Percentiles rank a stretch among this genome's conserved stretches.
phyloP scores from a whole-genome alignment of 202 grass and related monocot species.

The Cymbopogon flexuosus region DNA sequence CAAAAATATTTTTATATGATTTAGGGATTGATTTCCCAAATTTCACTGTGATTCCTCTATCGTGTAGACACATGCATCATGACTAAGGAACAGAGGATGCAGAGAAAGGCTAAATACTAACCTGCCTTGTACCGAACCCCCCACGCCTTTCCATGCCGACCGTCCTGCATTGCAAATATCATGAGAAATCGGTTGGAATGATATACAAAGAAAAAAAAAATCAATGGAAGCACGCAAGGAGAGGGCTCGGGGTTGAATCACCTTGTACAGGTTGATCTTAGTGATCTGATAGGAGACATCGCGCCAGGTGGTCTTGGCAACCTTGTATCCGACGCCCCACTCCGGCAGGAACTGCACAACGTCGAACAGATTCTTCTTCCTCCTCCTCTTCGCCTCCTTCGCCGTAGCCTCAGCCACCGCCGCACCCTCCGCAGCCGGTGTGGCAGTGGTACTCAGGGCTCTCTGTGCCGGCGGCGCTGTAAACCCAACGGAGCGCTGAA shows the following conservation, averaged over 20 bases:
- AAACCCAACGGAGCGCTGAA: slow-evolving; percentile 31
- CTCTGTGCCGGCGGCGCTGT: slow-evolving; percentile 9
- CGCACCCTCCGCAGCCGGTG: neutral
- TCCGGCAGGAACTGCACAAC: slow-evolving; percentile 64
- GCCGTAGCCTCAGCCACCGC: neutral
- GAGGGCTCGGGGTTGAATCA: neutral
- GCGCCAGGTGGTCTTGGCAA: slow-evolving; percentile 71
- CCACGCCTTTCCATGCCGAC: slow-evolving; percentile 86
- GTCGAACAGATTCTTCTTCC: slow-evolving; percentile 77
- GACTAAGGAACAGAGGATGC: neutral
- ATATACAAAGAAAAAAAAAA: neutral
- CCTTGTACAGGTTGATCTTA: slow-evolving; percentile 84
- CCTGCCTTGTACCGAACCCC: slow-evolving; percentile 80
- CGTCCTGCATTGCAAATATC: slow-evolving; percentile 46
- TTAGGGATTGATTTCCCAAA: neutral
- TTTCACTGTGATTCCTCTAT: neutral
- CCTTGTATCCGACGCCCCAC: slow-evolving; percentile 74
- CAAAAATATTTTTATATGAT: neutral
- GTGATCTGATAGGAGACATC: slow-evolving; percentile 72
- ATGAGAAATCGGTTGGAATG: neutral
- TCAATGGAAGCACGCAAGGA: neutral
- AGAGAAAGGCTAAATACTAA: slow-evolving; percentile 23
- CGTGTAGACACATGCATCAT: neutral
- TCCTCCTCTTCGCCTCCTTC: slow-evolving; percentile 43
- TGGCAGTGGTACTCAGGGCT: slow-evolving; percentile 25